A percentile compares a stretch with the other conserved stretches of the same genome.
phyloP scores from a whole-genome alignment of 2,329 filamentous ascomycete genomes.

The Phaeosphaeriaceae sp. region DNA sequence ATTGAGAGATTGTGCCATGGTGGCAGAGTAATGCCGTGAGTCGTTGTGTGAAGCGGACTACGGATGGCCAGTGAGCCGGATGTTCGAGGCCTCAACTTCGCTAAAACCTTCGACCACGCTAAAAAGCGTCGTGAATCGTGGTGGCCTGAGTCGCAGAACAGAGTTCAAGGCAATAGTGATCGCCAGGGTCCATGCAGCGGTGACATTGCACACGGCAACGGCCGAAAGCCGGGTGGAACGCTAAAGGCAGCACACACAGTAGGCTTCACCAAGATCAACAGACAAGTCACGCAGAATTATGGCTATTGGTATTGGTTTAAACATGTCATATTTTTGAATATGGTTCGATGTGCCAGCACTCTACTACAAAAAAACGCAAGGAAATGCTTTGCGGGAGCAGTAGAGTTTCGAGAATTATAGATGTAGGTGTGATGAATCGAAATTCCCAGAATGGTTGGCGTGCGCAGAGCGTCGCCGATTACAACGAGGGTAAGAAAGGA shows the following conservation, averaged over 20 bases:
- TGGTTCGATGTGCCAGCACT: conserved; percentile 43
- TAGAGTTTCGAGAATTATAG: conserved; percentile 29
- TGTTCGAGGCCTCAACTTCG: conserved; percentile 3
- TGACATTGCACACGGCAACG: too few species aligned
- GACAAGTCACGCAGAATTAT: background rate
- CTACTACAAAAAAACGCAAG: conserved; percentile 32
- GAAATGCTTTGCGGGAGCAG: conserved; percentile 25
- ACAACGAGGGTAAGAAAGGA: conserved; percentile 50
- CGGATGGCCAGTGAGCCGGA: background rate
- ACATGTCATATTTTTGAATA: conserved; percentile 22
- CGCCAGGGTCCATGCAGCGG: background rate
- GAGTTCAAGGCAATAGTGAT: conserved; percentile 1
- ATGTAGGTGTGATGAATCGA: conserved; percentile 30
- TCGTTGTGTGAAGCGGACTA: background rate
- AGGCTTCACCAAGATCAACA: too few species aligned
- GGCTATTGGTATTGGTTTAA: conserved; percentile 8
- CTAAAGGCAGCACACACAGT: too few species aligned
- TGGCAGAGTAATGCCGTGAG: background rate
- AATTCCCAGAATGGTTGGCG: conserved; percentile 42
- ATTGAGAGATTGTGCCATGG: conserved; percentile 33
- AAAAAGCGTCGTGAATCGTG: conserved; percentile 6
- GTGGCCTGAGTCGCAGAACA: conserved; percentile 2
- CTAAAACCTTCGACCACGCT: conserved; percentile 18
- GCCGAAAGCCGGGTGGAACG: too few species aligned
- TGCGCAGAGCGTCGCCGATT: conserved; percentile 33